Percentiles rank a stretch among this genome's conserved stretches.
These are phyloP conservation scores for Heterobasidion irregulare DNA, from an alignment of 1,284 basidiomycete genomes.

Conservation along the genomic window DNA sequence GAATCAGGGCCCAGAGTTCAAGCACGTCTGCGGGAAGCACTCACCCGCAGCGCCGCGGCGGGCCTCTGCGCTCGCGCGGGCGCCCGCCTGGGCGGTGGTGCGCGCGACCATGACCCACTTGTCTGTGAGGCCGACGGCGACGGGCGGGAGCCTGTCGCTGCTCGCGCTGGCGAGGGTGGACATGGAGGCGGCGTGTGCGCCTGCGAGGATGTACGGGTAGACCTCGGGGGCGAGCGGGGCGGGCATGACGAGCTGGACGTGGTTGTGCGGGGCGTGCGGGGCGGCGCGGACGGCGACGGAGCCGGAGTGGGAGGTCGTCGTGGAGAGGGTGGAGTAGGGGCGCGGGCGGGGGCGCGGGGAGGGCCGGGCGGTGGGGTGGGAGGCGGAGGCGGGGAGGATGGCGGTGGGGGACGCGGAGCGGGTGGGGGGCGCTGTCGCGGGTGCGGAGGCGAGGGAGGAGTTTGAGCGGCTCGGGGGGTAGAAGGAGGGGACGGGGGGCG, in stretches of 20 bases:
- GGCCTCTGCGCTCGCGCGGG: neutral
- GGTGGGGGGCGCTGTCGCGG: neutral
- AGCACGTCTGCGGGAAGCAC: neutral
- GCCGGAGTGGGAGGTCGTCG: constrained; percentile 20
- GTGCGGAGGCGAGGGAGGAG: neutral
- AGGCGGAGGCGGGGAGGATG: neutral
- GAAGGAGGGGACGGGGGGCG: constrained; percentile 21
- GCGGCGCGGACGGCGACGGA: constrained; percentile 29
- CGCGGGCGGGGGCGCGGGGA: neutral
- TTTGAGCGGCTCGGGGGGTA: constrained; percentile 5
- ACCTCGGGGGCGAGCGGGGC: constrained; percentile 38
- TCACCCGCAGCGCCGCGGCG: neutral
- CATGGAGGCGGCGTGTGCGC: neutral
- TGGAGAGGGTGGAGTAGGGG: constrained; percentile 11
- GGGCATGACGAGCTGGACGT: constrained; percentile 52
- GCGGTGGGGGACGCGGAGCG: neutral
- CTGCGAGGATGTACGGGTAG: constrained; percentile 12
- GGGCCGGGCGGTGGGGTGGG: neutral
- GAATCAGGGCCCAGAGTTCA: neutral
- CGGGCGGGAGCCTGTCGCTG: neutral
- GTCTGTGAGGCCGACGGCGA: constrained; percentile 14
- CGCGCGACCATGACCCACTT: constrained; percentile 19
- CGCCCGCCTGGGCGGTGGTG: neutral
- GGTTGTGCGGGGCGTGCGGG: constrained; percentile 46
- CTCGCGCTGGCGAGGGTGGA: neutral